Percentiles rank a stretch among this genome's conserved stretches.
These are phyloP conservation scores for Telfairia occidentalis DNA, from an alignment of 331 rosid species.

Conservation along the genomic window DNA sequence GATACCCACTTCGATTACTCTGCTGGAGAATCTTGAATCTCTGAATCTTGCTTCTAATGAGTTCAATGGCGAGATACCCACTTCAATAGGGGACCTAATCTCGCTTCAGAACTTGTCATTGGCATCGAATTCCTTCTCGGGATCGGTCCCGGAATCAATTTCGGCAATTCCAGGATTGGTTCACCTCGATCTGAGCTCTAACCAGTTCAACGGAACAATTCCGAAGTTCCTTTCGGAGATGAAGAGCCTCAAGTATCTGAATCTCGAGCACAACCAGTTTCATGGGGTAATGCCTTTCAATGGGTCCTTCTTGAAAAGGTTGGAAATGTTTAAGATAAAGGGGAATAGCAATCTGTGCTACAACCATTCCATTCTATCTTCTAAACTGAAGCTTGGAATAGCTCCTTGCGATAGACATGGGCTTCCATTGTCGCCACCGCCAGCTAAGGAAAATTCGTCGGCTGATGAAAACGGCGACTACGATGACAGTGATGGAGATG, in stretches of 20 bases:
- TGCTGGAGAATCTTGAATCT: conserved; percentile 38
- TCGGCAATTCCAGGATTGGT: conserved; percentile 52
- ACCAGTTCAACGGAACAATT: conserved; percentile 72
- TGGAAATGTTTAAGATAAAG: conserved; percentile 47
- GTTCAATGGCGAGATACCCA: conserved; percentile 53
- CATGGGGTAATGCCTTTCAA: conserved; percentile 75
- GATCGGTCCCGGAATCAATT: conserved; percentile 56
- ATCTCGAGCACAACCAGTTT: conserved; percentile 65
- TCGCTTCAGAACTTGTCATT: conserved; percentile 46
- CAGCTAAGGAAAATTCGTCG: conserved; percentile 41
- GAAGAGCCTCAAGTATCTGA: conserved; percentile 57
- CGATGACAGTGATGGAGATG: conserved; percentile 31
- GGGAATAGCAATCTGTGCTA: conserved; percentile 65
- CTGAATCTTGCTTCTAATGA: conserved; percentile 60
- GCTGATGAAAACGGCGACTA: conserved; percentile 56
- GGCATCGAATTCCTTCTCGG: conserved; percentile 69
- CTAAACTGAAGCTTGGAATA: conserved; percentile 84
- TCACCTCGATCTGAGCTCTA: conserved; percentile 87
- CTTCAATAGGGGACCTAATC: conserved; percentile 60
- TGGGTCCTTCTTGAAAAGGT: conserved; percentile 31
- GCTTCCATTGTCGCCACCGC: conserved; percentile 68
- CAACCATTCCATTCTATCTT: conserved; percentile 57
- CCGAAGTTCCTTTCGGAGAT: conserved; percentile 70
- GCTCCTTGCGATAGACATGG: conserved; percentile 82
- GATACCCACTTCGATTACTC: conserved; percentile 44